Evolutionary conservation across 2,329 filamentous ascomycete species (phyloP).

Genomic region (Reticulascus tulasneorum): DNA sequence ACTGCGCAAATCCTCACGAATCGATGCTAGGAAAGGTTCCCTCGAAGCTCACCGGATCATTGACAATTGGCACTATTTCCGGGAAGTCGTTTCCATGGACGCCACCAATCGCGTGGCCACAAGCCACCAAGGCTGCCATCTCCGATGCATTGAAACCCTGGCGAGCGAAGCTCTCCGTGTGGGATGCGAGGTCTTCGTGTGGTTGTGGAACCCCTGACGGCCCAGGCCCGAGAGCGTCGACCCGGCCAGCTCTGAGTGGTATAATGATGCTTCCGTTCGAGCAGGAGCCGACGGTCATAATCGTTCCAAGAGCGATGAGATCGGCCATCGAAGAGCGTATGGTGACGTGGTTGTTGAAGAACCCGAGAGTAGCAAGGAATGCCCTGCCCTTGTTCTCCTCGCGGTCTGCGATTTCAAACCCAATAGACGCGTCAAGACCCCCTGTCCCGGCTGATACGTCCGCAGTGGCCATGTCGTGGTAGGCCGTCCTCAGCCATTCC

Average conservation of each 20-base stretch:
- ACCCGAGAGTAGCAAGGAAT: conserved; percentile 24
- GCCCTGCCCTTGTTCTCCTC: conserved; percentile 23
- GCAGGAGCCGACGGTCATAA: conserved; percentile 20
- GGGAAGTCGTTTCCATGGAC: conserved; percentile 21
- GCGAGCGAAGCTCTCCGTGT: conserved; percentile 16
- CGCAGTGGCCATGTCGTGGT: conserved; percentile 25
- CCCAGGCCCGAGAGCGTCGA: conserved; percentile 20
- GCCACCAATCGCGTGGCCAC: conserved; percentile 21
- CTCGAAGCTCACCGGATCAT: conserved; percentile 8
- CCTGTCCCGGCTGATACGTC: conserved; percentile 21
- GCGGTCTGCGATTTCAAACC: conserved; percentile 24
- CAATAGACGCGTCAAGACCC: conserved; percentile 26
- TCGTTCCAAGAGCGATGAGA: conserved; percentile 26
- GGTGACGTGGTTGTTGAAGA: conserved; percentile 19
- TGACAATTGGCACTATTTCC: conserved; percentile 17
- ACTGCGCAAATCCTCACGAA: neutral
- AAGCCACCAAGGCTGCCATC: conserved; percentile 22
- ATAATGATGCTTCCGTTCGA: conserved; percentile 19
- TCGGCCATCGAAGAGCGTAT: conserved; percentile 21
- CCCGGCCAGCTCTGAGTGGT: conserved; percentile 19
- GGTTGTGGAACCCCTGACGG: conserved; percentile 21
- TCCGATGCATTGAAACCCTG: conserved; percentile 18
- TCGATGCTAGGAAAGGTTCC: neutral
- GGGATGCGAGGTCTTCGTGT: conserved; percentile 16
- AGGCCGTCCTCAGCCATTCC: conserved; percentile 28